These are phyloP conservation scores for Puccinia horiana DNA, from an alignment of 1,284 basidiomycete species.

Conservation along the genomic window DNA sequence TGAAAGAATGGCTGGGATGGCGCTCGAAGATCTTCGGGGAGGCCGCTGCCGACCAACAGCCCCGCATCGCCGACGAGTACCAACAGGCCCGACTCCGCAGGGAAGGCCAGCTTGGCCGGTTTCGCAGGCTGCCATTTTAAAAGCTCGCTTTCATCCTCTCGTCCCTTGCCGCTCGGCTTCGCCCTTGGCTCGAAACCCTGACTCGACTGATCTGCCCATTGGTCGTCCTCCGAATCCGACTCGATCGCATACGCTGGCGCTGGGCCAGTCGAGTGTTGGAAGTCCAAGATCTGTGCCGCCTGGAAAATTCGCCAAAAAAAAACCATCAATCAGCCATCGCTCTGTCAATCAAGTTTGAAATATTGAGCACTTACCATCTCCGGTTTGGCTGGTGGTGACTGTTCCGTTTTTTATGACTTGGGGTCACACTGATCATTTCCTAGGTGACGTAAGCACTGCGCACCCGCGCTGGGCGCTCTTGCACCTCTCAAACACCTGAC, in stretches of 20 bases:
- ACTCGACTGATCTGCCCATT: slow-evolving; percentile 11
- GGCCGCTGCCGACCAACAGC: slow-evolving; percentile 2
- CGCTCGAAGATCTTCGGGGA: not conserved
- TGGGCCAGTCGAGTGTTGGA: slow-evolving; percentile 5
- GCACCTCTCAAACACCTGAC: no score
- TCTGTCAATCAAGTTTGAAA: not conserved
- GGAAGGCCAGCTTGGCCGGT: not conserved
- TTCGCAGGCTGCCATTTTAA: not conserved
- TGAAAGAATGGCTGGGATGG: not conserved
- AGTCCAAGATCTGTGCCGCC: slow-evolving; percentile 2
- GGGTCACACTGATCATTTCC: no score
- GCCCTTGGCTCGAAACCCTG: not conserved
- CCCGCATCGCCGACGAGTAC: slow-evolving; percentile 23
- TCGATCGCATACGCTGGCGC: slow-evolving; percentile 31
- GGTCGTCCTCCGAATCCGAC: slow-evolving; percentile 33
- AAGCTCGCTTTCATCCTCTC: not conserved
- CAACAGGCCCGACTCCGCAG: not conserved
- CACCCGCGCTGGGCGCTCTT: no score
- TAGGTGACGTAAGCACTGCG: no score
- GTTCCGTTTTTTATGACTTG: no score
- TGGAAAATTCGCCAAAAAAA: not conserved
- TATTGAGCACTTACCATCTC: slow-evolving; percentile 7
- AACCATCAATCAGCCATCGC: not conserved
- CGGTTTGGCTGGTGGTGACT: not conserved
- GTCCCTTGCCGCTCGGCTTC: not conserved